Evolutionary conservation across 176 grass and related monocot genomes (phyloP).

Genomic region (Elaeis guineensis): DNA sequence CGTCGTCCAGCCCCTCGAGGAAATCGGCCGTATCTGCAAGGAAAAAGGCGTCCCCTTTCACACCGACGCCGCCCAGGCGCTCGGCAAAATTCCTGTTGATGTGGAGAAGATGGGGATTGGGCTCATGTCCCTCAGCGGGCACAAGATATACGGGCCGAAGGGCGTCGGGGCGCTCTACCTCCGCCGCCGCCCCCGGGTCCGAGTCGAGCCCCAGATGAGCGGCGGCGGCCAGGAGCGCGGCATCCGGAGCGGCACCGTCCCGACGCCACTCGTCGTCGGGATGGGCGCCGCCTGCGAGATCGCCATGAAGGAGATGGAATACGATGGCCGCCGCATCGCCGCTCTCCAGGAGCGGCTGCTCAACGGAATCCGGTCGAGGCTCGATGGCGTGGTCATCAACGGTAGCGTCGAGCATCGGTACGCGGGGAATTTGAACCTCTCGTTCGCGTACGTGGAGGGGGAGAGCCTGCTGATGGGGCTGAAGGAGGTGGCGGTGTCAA

Average conservation of each 20-base stretch:
- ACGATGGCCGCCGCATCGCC: conserved; percentile 33
- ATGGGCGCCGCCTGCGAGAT: conserved; percentile 81
- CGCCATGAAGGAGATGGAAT: conserved; percentile 74
- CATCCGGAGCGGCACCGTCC: conserved; percentile 85
- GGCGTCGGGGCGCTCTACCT: conserved; percentile 82
- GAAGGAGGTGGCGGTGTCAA: conserved; percentile 93
- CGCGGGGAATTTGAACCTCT: conserved; percentile 77
- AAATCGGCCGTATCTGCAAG: conserved; percentile 75
- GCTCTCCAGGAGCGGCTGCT: conserved; percentile 52
- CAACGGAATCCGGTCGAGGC: conserved; percentile 46
- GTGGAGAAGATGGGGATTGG: conserved; percentile 75
- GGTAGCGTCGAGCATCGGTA: conserved; percentile 91
- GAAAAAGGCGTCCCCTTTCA: conserved; percentile 79
- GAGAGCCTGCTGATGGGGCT: conserved; percentile 96
- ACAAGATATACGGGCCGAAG: conserved; percentile 97
- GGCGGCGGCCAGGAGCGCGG: conserved; percentile 86
- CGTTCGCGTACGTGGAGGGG: conserved; percentile 84
- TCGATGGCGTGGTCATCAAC: conserved; percentile 73
- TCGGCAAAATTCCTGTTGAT: conserved; percentile 73
- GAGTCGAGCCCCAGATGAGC: conserved; percentile 88
- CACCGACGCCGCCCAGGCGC: conserved; percentile 74
- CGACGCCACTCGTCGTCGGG: conserved; percentile 72
- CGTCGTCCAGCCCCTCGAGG: conserved; percentile 73
- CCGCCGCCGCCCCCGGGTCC: conserved; percentile 74
- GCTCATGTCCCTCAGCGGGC: conserved; percentile 78